phyloP scores from a whole-genome alignment of 441 rosid species.

The Corymbia citriodora region DNA sequence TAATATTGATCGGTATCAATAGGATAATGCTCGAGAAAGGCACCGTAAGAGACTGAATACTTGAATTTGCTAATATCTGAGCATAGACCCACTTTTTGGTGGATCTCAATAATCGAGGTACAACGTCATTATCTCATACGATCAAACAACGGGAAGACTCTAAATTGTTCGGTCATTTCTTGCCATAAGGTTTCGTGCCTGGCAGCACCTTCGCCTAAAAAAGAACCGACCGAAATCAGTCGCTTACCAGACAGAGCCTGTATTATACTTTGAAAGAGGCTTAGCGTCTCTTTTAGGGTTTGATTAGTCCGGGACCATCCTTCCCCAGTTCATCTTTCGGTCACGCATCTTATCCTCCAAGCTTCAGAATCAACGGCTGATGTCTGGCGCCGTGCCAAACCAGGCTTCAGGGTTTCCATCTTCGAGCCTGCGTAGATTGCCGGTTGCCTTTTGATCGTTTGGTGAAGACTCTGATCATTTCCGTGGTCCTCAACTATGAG shows the following conservation, averaged over 20 bases:
- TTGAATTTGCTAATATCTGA: not conserved
- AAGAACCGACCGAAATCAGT: not conserved
- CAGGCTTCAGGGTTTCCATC: not conserved
- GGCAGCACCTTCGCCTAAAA: not conserved
- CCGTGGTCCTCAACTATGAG: not conserved
- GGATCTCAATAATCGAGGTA: not conserved
- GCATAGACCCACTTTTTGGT: not conserved
- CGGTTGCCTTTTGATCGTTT: not conserved
- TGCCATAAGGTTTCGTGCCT: not conserved
- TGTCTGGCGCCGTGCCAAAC: not conserved
- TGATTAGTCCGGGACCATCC: not conserved
- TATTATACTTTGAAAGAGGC: not conserved
- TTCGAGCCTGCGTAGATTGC: not conserved
- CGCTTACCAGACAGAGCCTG: not conserved
- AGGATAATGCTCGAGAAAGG: not conserved
- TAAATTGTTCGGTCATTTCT: not conserved
- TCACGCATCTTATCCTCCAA: no score
- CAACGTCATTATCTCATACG: fast-evolving
- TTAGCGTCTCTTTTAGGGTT: not conserved
- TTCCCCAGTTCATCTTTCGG: not conserved
- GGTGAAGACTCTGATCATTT: not conserved
- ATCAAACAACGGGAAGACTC: not conserved
- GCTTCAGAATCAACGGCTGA: no score
- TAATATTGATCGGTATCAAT: not conserved
- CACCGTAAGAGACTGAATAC: not conserved